Conservation (phyloP, 345 rosid species). For the Hibiscus syriacus region DNA sequence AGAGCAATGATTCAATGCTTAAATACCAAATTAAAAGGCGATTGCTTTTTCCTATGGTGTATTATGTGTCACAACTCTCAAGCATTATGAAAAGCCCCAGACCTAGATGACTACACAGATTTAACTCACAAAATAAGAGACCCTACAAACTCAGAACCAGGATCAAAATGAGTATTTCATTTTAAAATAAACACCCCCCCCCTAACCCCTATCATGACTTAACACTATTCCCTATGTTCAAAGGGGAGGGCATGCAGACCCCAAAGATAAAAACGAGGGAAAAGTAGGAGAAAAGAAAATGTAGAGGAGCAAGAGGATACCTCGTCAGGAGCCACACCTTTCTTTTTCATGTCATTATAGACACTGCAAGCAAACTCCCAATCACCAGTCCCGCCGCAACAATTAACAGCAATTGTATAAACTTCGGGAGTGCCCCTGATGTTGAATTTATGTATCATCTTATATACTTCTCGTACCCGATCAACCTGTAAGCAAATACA, state of each 20-base stretch:
- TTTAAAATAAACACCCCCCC: not conserved
- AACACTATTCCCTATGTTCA: not conserved
- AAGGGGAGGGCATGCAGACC: not conserved
- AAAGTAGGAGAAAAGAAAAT: not conserved
- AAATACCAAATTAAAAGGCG: not conserved
- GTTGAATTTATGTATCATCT: conserved; percentile 57
- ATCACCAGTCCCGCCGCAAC: conserved; percentile 82
- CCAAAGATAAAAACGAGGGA: not conserved
- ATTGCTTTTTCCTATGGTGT: not conserved
- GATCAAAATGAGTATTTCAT: not conserved
- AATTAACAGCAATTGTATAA: conserved; percentile 74
- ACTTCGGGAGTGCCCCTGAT: conserved; percentile 93
- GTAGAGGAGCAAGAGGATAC: conserved; percentile 24
- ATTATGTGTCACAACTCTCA: not conserved
- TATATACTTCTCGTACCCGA: conserved; percentile 72
- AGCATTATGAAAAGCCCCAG: not conserved
- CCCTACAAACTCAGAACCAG: not conserved
- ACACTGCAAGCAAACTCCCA: conserved; percentile 72
- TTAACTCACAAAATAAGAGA: not conserved
- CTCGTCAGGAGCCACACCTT: conserved; percentile 78
- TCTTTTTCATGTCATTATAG: conserved; percentile 68
- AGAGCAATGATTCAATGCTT: not conserved
- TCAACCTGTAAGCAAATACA: conserved; percentile 48
- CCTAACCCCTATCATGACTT: not conserved
- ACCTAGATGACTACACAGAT: not conserved